Conservation (phyloP, 148 eudicot species). For the Heliamphora exappendiculata region DNA sequence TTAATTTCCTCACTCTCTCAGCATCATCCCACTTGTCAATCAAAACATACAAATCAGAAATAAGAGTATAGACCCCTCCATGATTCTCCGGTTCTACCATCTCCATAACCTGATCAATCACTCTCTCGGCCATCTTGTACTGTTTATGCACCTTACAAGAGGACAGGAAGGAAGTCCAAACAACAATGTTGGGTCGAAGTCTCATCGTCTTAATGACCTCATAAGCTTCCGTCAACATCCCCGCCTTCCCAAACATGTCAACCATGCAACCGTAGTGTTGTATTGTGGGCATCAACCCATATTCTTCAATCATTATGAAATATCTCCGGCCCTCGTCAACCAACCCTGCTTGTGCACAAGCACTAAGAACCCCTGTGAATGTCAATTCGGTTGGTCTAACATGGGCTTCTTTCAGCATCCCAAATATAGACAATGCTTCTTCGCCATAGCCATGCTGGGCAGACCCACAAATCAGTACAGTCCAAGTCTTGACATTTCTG, state of each 20-base stretch:
- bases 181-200: slow-evolving; percentile 27
- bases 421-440: slow-evolving; percentile 26
- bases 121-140: slow-evolving; percentile 38
- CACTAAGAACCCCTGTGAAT: slow-evolving; percentile 39
- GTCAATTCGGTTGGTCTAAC: slow-evolving; percentile 37
- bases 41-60: slow-evolving; percentile 31
- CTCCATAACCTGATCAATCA: slow-evolving; percentile 26
- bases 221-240: slow-evolving; percentile 31
- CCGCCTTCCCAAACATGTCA: slow-evolving; percentile 41
- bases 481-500: slow-evolving; percentile 35
- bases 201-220: slow-evolving; percentile 34
- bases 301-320: slow-evolving; percentile 28
- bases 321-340: slow-evolving; percentile 36
- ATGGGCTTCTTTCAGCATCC: slow-evolving; percentile 24
- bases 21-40: slow-evolving; percentile 34
- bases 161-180: slow-evolving; percentile 41
- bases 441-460: slow-evolving; percentile 32
- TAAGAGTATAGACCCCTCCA: slow-evolving; percentile 39
- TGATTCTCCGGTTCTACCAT: slow-evolving; percentile 26
- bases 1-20: slow-evolving; percentile 31
- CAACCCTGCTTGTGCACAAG: slow-evolving; percentile 41
- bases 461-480: slow-evolving; percentile 36
- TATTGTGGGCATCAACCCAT: slow-evolving; percentile 28
- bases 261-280: slow-evolving; percentile 47
- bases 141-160: slow-evolving; percentile 42